These are phyloP conservation scores for Fusarium sp. DNA, from an alignment of 2,329 filamentous ascomycete genomes.

Conservation along the genomic window DNA sequence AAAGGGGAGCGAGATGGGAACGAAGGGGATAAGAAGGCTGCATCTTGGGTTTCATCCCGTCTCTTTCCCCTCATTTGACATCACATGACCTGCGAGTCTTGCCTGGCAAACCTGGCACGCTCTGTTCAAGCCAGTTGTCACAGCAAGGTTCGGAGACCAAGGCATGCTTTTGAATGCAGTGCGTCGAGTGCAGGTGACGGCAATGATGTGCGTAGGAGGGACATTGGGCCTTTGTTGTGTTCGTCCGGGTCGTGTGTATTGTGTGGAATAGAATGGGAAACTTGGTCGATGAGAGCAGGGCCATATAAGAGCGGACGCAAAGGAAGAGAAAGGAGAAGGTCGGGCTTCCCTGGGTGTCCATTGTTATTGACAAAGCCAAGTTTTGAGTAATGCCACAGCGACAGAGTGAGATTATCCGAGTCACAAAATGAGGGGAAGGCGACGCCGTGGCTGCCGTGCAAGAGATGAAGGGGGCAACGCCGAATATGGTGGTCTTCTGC, in stretches of 20 bases:
- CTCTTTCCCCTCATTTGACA: constrained; percentile 51
- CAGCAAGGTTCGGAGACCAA: constrained; percentile 45
- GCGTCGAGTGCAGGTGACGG: constrained; percentile 16
- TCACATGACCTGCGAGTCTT: constrained; percentile 50
- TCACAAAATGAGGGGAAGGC: constrained; percentile 43
- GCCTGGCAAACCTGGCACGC: constrained; percentile 42
- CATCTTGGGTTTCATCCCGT: constrained; percentile 46
- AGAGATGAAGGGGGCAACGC: constrained; percentile 41
- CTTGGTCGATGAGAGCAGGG: constrained; percentile 10
- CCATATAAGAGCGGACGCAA: neutral
- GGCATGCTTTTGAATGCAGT: constrained; percentile 35
- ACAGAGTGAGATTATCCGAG: constrained; percentile 37
- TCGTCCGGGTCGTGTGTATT: constrained; percentile 18
- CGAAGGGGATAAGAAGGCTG: constrained; percentile 29
- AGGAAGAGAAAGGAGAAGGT: constrained; percentile 3
- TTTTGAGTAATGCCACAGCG: constrained; percentile 37
- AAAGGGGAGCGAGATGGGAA: constrained; percentile 20
- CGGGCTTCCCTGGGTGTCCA: neutral
- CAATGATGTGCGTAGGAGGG: constrained; percentile 18
- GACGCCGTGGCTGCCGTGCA: constrained; percentile 39
- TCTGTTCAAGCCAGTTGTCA: constrained; percentile 43
- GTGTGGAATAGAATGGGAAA: constrained; percentile 25
- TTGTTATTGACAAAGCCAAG: constrained; percentile 28
- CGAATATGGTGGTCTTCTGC: constrained; percentile 37
- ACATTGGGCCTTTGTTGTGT: constrained; percentile 12